These are phyloP conservation scores for Cladosporium halotolerans DNA, from an alignment of 2,329 filamentous ascomycete species.

Conservation along the genomic window DNA sequence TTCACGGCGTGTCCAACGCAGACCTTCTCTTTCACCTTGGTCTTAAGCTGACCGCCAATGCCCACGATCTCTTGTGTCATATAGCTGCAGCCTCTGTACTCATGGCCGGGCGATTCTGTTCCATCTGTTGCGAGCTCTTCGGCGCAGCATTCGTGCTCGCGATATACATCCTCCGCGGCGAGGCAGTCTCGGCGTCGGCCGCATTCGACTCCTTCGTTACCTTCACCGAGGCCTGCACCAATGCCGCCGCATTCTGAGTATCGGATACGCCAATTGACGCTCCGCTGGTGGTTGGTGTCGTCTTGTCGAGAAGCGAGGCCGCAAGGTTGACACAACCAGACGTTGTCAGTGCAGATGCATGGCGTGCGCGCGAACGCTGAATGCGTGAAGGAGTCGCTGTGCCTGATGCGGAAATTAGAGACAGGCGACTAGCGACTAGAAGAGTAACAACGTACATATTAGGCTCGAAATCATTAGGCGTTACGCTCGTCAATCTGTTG, in stretches of 20 bases:
- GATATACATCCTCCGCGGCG: conserved; percentile 69
- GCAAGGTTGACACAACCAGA: conserved; percentile 84
- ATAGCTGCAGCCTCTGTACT: conserved; percentile 64
- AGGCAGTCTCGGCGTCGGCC: conserved; percentile 71
- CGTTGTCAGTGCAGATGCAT: conserved; percentile 55
- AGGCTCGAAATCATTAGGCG: not conserved
- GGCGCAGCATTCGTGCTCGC: conserved; percentile 81
- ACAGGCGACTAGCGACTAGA: not conserved
- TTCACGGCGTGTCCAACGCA: conserved; percentile 77
- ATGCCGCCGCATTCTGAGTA: conserved; percentile 75
- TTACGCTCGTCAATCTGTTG: conserved; percentile 10
- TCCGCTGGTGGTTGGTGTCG: conserved; percentile 56
- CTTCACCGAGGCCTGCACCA: conserved; percentile 81
- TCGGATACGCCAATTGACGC: conserved; percentile 84
- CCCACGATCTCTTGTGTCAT: conserved; percentile 84
- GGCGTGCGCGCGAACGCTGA: conserved; percentile 47
- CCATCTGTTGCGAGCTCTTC: conserved; percentile 57
- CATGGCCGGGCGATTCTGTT: conserved; percentile 24
- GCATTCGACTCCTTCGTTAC: conserved; percentile 81
- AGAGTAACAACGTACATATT: not conserved
- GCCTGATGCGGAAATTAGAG: not conserved
- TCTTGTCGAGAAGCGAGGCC: conserved; percentile 60
- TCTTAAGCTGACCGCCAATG: conserved; percentile 81
- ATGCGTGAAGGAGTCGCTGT: conserved; percentile 31
- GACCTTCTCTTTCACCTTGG: conserved; percentile 77